Percentiles rank a stretch among this genome's conserved stretches.
phyloP scores from a whole-genome alignment of 805 yeast genomes.

The Wickerhamomyces alni region DNA sequence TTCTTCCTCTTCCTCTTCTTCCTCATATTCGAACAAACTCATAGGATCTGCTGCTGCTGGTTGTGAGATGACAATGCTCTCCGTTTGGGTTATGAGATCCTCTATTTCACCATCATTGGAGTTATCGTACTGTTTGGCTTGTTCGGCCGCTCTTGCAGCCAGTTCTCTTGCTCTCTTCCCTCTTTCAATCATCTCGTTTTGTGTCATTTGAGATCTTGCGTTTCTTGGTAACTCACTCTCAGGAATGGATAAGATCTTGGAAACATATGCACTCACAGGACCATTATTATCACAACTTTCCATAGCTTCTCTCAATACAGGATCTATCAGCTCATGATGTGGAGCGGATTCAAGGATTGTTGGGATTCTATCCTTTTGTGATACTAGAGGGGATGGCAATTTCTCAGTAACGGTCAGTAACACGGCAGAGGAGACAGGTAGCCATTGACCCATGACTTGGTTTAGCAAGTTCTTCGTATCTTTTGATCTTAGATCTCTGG shows the following conservation, averaged over 20 bases:
- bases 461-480: slow-evolving; percentile 61
- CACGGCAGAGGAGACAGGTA: slow-evolving; percentile 85
- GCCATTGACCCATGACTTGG: slow-evolving; percentile 84
- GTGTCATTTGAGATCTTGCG: slow-evolving; percentile 32
- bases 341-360: slow-evolving; percentile 58
- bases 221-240: slow-evolving; percentile 69
- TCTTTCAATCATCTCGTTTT: slow-evolving; percentile 56
- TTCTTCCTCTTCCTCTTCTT: slow-evolving; percentile 45
- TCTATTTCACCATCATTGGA: slow-evolving; percentile 11
- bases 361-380: slow-evolving; percentile 71
- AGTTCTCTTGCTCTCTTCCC: slow-evolving; percentile 59
- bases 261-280: slow-evolving; percentile 70
- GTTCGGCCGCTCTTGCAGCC: slow-evolving; percentile 65
- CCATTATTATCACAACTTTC: slow-evolving; percentile 60
- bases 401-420: slow-evolving; percentile 78
- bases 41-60: slow-evolving; percentile 29
- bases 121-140: slow-evolving; percentile 26
- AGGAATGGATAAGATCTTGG: slow-evolving; percentile 85
- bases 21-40: slow-evolving; percentile 42
- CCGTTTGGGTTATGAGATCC: slow-evolving; percentile 20
- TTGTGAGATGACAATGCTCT: slow-evolving; percentile 17
- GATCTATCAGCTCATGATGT: slow-evolving; percentile 41
- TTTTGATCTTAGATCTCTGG: slow-evolving; percentile 75
- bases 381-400: slow-evolving; percentile 73
- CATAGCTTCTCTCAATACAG: slow-evolving; percentile 49